phyloP scores from a whole-genome alignment of 2,329 filamentous ascomycete genomes.

The Fusarium torulosum region DNA sequence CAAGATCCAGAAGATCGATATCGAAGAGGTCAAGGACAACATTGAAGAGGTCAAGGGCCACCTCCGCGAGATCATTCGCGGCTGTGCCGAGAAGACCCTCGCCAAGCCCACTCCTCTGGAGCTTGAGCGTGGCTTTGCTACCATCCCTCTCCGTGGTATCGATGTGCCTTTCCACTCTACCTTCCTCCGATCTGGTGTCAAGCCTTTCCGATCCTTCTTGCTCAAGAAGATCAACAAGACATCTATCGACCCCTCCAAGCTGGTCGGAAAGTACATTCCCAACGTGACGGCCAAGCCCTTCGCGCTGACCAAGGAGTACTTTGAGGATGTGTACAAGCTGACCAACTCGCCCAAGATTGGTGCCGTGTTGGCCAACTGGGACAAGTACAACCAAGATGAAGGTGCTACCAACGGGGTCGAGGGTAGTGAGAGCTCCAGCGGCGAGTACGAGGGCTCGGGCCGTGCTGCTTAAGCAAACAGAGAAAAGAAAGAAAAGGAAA shows the following conservation, averaged over 20 bases:
- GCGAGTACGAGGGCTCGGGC: conserved; percentile 58
- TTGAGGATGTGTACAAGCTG: conserved; percentile 96
- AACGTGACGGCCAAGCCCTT: conserved; percentile 98
- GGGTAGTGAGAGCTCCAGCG: conserved; percentile 57
- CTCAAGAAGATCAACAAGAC: conserved; percentile 99
- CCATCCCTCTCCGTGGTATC: conserved; percentile 95
- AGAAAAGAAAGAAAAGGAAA: conserved; percentile 6
- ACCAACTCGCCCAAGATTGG: conserved; percentile 87
- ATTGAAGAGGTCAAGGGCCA: conserved; percentile 93
- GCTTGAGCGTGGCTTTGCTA: conserved; percentile 94
- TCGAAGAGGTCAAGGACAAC: conserved; percentile 89
- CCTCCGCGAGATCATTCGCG: conserved; percentile 89
- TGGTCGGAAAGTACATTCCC: conserved; percentile 98
- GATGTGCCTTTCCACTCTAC: conserved; percentile 99
- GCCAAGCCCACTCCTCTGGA: conserved; percentile 90
- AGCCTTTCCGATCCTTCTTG: conserved; percentile 97
- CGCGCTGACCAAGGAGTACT: conserved; percentile 97
- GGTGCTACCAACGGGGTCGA: conserved; percentile 51
- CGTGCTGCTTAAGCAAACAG: conserved; percentile 54
- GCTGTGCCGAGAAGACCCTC: conserved; percentile 87
- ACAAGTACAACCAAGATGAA: conserved; percentile 73
- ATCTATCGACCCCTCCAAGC: conserved; percentile 94
- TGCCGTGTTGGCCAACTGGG: conserved; percentile 87
- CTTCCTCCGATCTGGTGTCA: conserved; percentile 96
- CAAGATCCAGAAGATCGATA: conserved; percentile 97